Conservation (phyloP, 345 rosid genomes). For the Eucalyptus sp. region DNA sequence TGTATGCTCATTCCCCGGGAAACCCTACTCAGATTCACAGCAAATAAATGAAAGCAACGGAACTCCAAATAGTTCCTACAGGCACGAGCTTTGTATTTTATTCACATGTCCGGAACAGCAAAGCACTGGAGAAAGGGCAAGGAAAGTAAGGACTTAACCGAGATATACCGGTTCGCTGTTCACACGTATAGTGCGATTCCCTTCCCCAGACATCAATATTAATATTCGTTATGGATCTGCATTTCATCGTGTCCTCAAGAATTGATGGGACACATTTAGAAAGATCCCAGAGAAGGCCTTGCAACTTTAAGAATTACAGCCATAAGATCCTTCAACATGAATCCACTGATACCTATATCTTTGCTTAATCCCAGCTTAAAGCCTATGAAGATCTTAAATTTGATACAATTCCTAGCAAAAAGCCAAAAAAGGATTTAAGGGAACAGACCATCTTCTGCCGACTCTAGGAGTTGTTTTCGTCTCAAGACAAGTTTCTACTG, state of each 20-base stretch:
- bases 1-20: neutral
- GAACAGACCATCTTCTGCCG: neutral
- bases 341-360: neutral
- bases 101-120: neutral
- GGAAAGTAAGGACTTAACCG: neutral
- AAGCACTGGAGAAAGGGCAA: neutral
- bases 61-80: neutral
- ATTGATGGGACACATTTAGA: neutral
- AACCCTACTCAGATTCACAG: neutral
- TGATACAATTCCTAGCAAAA: neutral
- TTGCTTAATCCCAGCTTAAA: neutral
- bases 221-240: neutral
- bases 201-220: neutral
- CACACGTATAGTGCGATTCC: neutral
- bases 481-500: neutral
- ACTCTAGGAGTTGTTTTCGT: neutral
- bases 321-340: neutral
- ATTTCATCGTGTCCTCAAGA: neutral
- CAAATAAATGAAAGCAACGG: neutral
- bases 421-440: neutral
- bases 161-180: neutral
- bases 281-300: neutral
- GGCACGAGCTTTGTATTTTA: neutral
- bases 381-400: neutral
- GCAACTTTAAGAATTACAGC: neutral